A percentile compares a stretch with the other conserved stretches of the same genome.
phyloP scores from a whole-genome alignment of 2,329 filamentous ascomycete species.

The Venturia nashicola region DNA sequence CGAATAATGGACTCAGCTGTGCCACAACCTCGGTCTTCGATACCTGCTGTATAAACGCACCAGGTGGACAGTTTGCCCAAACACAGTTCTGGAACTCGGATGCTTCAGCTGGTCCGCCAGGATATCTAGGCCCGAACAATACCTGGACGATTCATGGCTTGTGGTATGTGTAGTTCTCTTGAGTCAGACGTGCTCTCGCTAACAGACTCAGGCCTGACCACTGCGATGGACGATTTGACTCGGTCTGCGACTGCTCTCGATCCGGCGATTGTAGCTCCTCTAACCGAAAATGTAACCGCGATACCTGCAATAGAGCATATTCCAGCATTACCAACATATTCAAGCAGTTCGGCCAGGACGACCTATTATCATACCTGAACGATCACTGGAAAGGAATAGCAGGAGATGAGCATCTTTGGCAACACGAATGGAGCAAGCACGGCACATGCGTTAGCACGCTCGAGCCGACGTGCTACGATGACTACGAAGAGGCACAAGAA shows the following conservation, averaged over 20 bases:
- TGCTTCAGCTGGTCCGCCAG: conserved; percentile 12
- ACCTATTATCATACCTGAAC: conserved; percentile 15
- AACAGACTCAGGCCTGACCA: conserved; percentile 13
- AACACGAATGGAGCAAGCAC: conserved; percentile 17
- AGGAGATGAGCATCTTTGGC: conserved; percentile 10
- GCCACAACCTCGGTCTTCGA: background rate
- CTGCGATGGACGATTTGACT: conserved; percentile 13
- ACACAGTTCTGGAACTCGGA: conserved; percentile 18
- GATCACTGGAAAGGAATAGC: conserved; percentile 16
- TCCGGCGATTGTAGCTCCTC: conserved; percentile 10
- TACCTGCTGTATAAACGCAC: conserved; percentile 10
- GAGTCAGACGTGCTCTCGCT: background rate
- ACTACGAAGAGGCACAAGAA: conserved; percentile 14
- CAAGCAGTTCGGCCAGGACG: conserved; percentile 11
- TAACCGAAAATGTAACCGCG: conserved; percentile 14
- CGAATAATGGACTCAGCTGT: conserved; percentile 6
- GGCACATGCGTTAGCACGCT: conserved; percentile 17
- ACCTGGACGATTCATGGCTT: conserved; percentile 17
- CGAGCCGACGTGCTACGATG: conserved; percentile 15
- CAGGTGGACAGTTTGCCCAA: conserved; percentile 14
- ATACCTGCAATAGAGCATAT: conserved; percentile 12
- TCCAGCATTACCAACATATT: conserved; percentile 15
- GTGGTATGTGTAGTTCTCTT: conserved; percentile 11
- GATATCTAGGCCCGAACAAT: conserved; percentile 13
- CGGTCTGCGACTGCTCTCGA: conserved; percentile 10